Conservation (phyloP, 2,329 filamentous ascomycete species). For the Xylariaceae sp. region DNA sequence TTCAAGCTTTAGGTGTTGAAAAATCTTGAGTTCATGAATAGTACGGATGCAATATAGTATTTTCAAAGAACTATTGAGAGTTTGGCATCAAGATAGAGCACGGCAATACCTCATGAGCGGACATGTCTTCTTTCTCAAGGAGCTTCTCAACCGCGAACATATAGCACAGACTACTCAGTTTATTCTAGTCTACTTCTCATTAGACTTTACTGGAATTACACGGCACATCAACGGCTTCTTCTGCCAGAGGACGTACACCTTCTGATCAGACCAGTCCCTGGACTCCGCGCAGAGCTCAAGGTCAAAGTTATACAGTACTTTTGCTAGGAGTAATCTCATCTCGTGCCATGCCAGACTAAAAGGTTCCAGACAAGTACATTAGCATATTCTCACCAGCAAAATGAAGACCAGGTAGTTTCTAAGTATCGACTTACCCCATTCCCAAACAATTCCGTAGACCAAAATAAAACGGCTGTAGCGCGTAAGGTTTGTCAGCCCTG, state of each 20-base stretch:
- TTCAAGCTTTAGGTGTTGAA: too few species aligned
- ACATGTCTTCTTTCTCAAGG: too few species aligned
- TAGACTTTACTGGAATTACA: not conserved
- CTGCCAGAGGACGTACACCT: slow-evolving; percentile 15
- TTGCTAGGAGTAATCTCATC: slow-evolving; percentile 24
- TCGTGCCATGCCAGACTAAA: slow-evolving; percentile 26
- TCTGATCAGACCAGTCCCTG: slow-evolving; percentile 20
- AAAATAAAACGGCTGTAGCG: slow-evolving; percentile 25
- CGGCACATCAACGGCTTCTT: slow-evolving; percentile 4
- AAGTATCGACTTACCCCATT: slow-evolving; percentile 6
- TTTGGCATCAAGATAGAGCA: too few species aligned
- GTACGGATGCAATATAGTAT: too few species aligned
- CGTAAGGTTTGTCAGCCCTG: slow-evolving; percentile 24
- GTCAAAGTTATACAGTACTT: slow-evolving; percentile 21
- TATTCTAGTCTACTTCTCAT: too few species aligned
- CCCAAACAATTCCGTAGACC: slow-evolving; percentile 31
- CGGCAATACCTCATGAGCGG: too few species aligned
- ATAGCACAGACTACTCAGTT: too few species aligned
- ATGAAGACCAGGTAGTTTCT: not conserved
- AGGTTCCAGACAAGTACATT: not conserved
- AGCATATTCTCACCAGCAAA: not conserved
- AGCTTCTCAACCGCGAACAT: too few species aligned
- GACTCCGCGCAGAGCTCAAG: slow-evolving; percentile 16
- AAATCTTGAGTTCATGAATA: too few species aligned
- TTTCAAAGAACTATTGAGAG: too few species aligned